Conservation (phyloP, 2,329 filamentous ascomycete species). For the Aureobasidium vineae region DNA sequence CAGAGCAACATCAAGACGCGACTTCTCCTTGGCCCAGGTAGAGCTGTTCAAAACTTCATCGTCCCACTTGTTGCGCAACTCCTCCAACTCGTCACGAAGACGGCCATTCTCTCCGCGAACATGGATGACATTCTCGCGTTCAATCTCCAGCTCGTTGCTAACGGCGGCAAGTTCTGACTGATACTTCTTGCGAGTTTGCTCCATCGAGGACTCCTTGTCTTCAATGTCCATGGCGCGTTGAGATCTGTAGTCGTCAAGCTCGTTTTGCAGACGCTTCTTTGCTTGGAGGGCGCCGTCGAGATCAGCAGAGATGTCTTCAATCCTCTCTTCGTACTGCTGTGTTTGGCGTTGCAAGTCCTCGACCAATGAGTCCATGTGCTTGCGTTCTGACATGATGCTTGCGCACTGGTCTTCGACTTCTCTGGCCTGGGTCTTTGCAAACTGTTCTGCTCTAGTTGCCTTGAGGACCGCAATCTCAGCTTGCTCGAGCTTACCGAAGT, state of each 20-base stretch:
- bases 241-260: slow-evolving; percentile 94
- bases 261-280: slow-evolving; percentile 92
- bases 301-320: slow-evolving; percentile 90
- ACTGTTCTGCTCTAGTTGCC: slow-evolving; percentile 86
- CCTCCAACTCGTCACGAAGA: slow-evolving; percentile 92
- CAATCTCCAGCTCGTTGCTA: slow-evolving; percentile 88
- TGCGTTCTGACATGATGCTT: slow-evolving; percentile 84
- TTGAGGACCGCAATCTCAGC: slow-evolving; percentile 95
- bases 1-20: slow-evolving; percentile 82
- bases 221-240: slow-evolving; percentile 95
- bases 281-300: slow-evolving; percentile 80
- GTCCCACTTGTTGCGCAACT: slow-evolving; percentile 94
- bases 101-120: slow-evolving; percentile 79
- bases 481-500: slow-evolving; percentile 95
- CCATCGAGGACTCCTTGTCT: slow-evolving; percentile 92
- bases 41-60: slow-evolving; percentile 97
- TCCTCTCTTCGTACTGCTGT: slow-evolving; percentile 82
- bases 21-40: slow-evolving; percentile 98
- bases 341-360: slow-evolving; percentile 89
- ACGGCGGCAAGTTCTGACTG: slow-evolving; percentile 87
- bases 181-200: slow-evolving; percentile 97
- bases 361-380: slow-evolving; percentile 81
- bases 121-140: slow-evolving; percentile 85
- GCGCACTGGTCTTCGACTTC: slow-evolving; percentile 92
- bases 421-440: slow-evolving; percentile 82